Evolutionary conservation across 495 filamentous ascomycete species (phyloP), one percentile per base, ranked within the genome.

Genomic region (Penicillium chermesinum): DNA sequence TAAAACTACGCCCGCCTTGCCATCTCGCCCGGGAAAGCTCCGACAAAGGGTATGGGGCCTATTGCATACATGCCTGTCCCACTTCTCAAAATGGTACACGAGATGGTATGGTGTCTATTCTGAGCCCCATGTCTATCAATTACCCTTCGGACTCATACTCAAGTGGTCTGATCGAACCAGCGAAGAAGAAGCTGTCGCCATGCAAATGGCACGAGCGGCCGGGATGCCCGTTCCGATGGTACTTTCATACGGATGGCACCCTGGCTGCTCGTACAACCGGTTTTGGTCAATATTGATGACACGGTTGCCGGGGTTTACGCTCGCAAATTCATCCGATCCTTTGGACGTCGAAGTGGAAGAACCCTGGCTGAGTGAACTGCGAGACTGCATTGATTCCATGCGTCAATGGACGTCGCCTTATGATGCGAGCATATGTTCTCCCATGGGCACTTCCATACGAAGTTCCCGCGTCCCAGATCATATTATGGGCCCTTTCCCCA

Each of bases 131-230:
- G 62, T 65, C 21, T 22, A 54, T 1, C 54, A 70, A 40, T 46
- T 66, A 3, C 66, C 64, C 0, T 67, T 70, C 33, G 66, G 64
- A 7, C 55, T 64, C 13, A 45, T 69, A 18, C 33, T 69, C 50
- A 73, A 75, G 59, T 73, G 68, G 66, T 62, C 65, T 18, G 61
- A 73, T 49, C 50, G 66, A 15, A 73, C 64, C 7, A 55, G 63
- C n/a, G 32, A 70, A 16, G 69, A 71, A 49, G 69, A 75, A 46
- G 67, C 59, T 9, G 40, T 55, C 20, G 54, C 66, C 21, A 75
- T 69, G 62, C 48, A 67, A 52, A 58, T 71, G 43, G 65, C 64
- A 1, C 39, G 55, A 50, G 46, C 58, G 41, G 66, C 68, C 19
- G 68, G 66, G 2, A 58, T 72, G 27, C 67, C 67, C 25, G 64